phyloP scores from a whole-genome alignment of 345 rosid genomes.

The Psidium guajava region DNA sequence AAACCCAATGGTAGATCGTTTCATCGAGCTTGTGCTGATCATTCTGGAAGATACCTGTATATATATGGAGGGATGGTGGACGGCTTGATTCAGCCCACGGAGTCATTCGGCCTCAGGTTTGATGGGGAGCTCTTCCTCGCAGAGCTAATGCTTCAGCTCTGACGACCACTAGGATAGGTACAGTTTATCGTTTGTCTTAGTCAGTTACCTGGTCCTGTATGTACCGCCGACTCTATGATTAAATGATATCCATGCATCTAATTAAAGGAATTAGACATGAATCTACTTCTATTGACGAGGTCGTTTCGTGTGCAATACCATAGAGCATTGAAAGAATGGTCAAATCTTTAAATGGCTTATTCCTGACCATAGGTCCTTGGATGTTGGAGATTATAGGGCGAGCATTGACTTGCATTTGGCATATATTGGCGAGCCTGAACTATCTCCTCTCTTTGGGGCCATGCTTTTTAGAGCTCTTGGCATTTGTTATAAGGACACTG shows the following conservation, averaged over 20 bases:
- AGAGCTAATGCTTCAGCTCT: constrained; percentile 44
- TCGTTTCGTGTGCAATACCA: not conserved
- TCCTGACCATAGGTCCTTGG: not conserved
- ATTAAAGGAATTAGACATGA: not conserved
- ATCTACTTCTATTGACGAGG: not conserved
- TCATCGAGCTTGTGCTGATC: constrained; percentile 71
- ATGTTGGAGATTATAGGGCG: not conserved
- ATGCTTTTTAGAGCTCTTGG: not conserved
- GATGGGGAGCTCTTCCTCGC: constrained; percentile 72
- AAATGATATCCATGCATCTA: not conserved
- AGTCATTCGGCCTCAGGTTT: constrained; percentile 46
- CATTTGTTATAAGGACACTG: not conserved
- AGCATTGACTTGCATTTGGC: not conserved
- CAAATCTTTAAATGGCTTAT: not conserved
- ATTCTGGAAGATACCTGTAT: constrained; percentile 51
- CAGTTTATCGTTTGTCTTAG: constrained; percentile 1
- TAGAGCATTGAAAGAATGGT: not conserved
- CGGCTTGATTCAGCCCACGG: constrained; percentile 45
- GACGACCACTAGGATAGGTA: not conserved
- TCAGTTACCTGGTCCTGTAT: not conserved
- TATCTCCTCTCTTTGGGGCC: not conserved
- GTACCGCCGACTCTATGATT: not conserved
- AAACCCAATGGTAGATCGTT: constrained; percentile 60
- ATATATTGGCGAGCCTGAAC: not conserved
- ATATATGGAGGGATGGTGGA: constrained; percentile 92